A percentile compares a stretch with the other conserved stretches of the same genome.
Evolutionary conservation across 2,329 filamentous ascomycete species (phyloP).

Genomic region (Ophiobolus disseminans): DNA sequence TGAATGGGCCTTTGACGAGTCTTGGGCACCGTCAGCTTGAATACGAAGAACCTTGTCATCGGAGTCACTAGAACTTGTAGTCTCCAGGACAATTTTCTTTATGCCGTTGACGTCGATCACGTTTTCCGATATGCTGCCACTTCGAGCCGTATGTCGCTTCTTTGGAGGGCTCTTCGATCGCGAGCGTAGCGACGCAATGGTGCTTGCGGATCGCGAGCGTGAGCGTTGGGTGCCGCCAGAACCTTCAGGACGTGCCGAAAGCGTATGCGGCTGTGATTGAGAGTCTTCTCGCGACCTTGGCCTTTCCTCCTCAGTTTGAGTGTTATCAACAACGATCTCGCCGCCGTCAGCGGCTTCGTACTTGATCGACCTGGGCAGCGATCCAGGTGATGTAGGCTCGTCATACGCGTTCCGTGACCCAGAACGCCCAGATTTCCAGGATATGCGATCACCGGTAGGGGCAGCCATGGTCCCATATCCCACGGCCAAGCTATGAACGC

Average conservation of each 20-base stretch:
- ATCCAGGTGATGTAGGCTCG: constrained; percentile 34
- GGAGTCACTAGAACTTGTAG: constrained; percentile 63
- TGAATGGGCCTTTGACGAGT: constrained; percentile 25
- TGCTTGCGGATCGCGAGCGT: constrained; percentile 38
- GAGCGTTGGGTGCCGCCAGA: too few species aligned
- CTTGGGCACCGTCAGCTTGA: constrained; percentile 28
- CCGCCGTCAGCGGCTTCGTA: constrained; percentile 18
- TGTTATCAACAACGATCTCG: constrained; percentile 26
- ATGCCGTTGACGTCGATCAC: constrained; percentile 76
- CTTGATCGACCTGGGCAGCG: too few species aligned
- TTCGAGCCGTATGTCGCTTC: constrained; percentile 64
- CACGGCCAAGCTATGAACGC: constrained; percentile 64
- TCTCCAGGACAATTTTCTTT: constrained; percentile 77
- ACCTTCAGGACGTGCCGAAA: too few species aligned
- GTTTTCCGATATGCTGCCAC: constrained; percentile 80
- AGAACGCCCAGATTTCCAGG: constrained; percentile 35
- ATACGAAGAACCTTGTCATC: constrained; percentile 30
- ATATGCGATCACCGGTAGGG: constrained; percentile 35
- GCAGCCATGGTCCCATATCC: constrained; percentile 55
- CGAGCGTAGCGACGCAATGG: constrained; percentile 41
- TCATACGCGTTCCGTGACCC: constrained; percentile 23
- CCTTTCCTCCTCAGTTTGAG: constrained; percentile 9
- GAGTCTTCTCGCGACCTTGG: not conserved
- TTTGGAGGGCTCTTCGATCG: constrained; percentile 33
- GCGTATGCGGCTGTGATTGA: too few species aligned